Evolutionary conservation across 139 green algal genomes (phyloP), one percentile per base, ranked within the genome.

Genomic region (Astrephomene gubernaculifera): DNA sequence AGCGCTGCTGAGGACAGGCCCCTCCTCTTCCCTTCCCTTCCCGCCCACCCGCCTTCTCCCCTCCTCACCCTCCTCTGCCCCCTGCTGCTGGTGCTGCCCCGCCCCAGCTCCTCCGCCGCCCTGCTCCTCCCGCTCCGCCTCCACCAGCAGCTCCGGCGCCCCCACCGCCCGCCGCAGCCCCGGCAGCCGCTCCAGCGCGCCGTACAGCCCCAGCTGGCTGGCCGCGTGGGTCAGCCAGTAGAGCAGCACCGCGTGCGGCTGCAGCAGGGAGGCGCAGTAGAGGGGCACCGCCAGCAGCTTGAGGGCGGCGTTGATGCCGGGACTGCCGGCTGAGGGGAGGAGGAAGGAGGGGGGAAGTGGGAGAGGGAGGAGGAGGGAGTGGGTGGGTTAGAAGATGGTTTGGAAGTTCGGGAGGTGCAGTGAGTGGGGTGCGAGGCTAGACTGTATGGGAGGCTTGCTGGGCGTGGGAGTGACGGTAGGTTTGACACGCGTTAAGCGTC

Each of bases 221-320:
- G 36, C 39, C 5, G 31, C 72, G 4, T 45, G 60, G n/a, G 38
- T 53, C 1, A 52, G 27, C 86, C 86, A 89, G 71, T 83, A 84
- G 4, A 87, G 61, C 60, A 89, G 71, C 38, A 80, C 71, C 17
- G 86, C 79, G 44, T 89, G 79, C 22, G 86, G 79, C 71, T 89
- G 86, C 31, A 87, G 35, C 36, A 86, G 61, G 6, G 79, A 45
- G 2, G 41, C 3, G 71, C 41, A 69, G 85, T 86, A 89, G 29
- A 76, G 64, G n/a, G 85, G 85, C 43, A 86, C 2, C 1, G 35
- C 25, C 27, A 86, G 31, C 67, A 89, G 71, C 68, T 76, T 82
- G 61, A 82, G 53, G 2, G 85, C 85, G 4, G 44, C 38, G 35
- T 71, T 12, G 64, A 89, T 68, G 38, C 86, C 71, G 7, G 86